A percentile compares a stretch with the other conserved stretches of the same genome.
phyloP scores from a whole-genome alignment of 176 grass and related monocot species.

The Rhynchospora tenuis region DNA sequence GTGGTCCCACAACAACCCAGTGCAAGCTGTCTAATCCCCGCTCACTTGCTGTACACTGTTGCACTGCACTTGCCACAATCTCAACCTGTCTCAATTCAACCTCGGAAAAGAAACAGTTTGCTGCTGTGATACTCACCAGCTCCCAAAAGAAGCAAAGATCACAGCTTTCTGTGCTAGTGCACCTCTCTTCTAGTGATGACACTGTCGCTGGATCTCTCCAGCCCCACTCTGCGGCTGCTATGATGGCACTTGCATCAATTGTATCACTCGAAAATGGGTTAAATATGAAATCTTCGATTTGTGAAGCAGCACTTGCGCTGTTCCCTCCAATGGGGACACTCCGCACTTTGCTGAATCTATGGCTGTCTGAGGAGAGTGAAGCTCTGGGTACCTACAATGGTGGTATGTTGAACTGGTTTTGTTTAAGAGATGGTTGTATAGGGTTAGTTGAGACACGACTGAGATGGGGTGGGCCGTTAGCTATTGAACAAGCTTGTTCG shows the following conservation, averaged over 20 bases:
- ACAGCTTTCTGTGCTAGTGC: constrained; percentile 11
- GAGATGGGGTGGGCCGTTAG: constrained; percentile 80
- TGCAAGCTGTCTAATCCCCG: constrained; percentile 79
- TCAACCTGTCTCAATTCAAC: constrained; percentile 24
- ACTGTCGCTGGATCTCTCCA: constrained; percentile 29
- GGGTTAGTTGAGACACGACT: constrained; percentile 65
- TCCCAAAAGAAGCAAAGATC: constrained; percentile 29
- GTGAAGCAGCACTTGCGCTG: constrained; percentile 26
- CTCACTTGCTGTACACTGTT: constrained; percentile 25
- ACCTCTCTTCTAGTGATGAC: constrained; percentile 17
- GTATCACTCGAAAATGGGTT: constrained; percentile 28
- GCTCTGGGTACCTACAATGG: constrained; percentile 59
- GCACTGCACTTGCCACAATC: constrained; percentile 29
- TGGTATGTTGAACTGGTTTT: constrained; percentile 56
- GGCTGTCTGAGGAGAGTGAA: constrained; percentile 75
- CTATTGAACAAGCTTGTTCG: constrained; percentile 87
- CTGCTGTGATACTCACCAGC: constrained; percentile 19
- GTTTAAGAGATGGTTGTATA: constrained; percentile 75
- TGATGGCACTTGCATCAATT: constrained; percentile 27
- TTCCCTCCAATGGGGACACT: constrained; percentile 94
- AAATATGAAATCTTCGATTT: constrained; percentile 26
- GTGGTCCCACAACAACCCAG: constrained; percentile 37
- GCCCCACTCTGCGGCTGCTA: constrained; percentile 22
- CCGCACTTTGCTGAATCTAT: constrained; percentile 67
- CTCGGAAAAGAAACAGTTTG: constrained; percentile 19